Evolutionary conservation across 1,284 basidiomycete genomes (phyloP).

Genomic region (Meira nashicola): DNA sequence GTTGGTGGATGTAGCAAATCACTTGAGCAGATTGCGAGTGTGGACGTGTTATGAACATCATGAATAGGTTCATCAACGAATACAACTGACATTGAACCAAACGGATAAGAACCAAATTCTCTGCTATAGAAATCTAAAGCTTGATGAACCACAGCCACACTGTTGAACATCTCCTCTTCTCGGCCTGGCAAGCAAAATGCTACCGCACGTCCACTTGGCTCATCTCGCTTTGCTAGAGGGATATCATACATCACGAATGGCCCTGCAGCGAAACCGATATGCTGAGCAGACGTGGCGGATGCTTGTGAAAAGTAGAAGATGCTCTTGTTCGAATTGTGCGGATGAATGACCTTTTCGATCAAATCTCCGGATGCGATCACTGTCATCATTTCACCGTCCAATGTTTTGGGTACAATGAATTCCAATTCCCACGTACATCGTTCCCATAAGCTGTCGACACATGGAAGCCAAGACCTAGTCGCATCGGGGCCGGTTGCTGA

Average conservation of each 20-base stretch:
- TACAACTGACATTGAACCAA: constrained; percentile 84
- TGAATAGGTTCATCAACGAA: constrained; percentile 76
- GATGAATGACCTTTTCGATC: constrained; percentile 67
- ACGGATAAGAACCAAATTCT: constrained; percentile 94
- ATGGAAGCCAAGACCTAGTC: constrained; percentile 94
- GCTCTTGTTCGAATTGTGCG: constrained; percentile 85
- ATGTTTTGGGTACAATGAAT: constrained; percentile 75
- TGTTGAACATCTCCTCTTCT: constrained; percentile 65
- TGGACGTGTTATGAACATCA: constrained; percentile 73
- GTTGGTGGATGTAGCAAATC: constrained; percentile 82
- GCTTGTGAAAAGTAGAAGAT: constrained; percentile 90
- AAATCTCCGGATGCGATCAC: constrained; percentile 87
- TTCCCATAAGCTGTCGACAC: constrained; percentile 90
- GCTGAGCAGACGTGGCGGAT: constrained; percentile 84
- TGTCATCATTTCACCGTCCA: constrained; percentile 49
- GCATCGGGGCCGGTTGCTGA: constrained; percentile 81
- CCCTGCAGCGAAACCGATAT: constrained; percentile 90
- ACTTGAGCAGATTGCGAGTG: constrained; percentile 72
- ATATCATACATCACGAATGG: constrained; percentile 61
- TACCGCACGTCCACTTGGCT: constrained; percentile 65
- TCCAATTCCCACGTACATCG: constrained; percentile 98
- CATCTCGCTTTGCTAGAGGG: constrained; percentile 17
- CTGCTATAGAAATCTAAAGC: constrained; percentile 88
- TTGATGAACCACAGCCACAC: constrained; percentile 72
- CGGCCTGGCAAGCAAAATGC: constrained; percentile 85